phyloP scores from a whole-genome alignment of 495 filamentous ascomycete species.

The Tuber brumale region DNA sequence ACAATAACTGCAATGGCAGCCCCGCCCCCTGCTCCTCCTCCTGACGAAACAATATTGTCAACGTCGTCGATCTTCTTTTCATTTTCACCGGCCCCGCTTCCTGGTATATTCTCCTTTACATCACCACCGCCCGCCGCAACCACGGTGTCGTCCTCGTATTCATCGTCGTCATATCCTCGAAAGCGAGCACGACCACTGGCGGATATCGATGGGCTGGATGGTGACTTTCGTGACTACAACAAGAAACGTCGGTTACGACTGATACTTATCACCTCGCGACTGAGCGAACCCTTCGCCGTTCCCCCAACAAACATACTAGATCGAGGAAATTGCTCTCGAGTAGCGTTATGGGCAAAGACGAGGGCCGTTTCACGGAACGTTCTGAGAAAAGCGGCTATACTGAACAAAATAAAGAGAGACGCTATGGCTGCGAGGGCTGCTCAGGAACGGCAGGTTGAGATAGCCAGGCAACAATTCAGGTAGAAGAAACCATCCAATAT shows the following conservation, averaged over 20 bases:
- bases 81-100: slow-evolving; percentile 29
- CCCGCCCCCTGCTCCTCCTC: slow-evolving; percentile 17
- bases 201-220: slow-evolving; percentile 57
- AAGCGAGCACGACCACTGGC: slow-evolving; percentile 56
- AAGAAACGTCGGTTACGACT: slow-evolving; percentile 64
- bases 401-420: slow-evolving; percentile 42
- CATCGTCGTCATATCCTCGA: slow-evolving; percentile 37
- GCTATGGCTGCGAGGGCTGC: slow-evolving; percentile 38
- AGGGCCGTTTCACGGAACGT: slow-evolving; percentile 32
- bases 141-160: slow-evolving; percentile 29
- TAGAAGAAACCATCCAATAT: slow-evolving; percentile 18
- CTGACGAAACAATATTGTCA: slow-evolving; percentile 12
- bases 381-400: slow-evolving; percentile 40
- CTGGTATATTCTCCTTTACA: slow-evolving; percentile 29
- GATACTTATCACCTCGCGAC: slow-evolving; percentile 59
- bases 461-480: slow-evolving; percentile 39
- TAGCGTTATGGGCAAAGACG: slow-evolving; percentile 50
- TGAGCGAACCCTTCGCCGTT: slow-evolving; percentile 60
- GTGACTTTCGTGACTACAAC: slow-evolving; percentile 43
- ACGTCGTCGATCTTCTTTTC: slow-evolving; percentile 22
- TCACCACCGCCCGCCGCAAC: slow-evolving; percentile 17
- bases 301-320: slow-evolving; percentile 64
- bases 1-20: slow-evolving; percentile 28
- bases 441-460: slow-evolving; percentile 39
- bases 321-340: slow-evolving; percentile 52